Evolutionary conservation across 1,139 yeast species (phyloP).

Genomic region (Pichiaceae sp.): DNA sequence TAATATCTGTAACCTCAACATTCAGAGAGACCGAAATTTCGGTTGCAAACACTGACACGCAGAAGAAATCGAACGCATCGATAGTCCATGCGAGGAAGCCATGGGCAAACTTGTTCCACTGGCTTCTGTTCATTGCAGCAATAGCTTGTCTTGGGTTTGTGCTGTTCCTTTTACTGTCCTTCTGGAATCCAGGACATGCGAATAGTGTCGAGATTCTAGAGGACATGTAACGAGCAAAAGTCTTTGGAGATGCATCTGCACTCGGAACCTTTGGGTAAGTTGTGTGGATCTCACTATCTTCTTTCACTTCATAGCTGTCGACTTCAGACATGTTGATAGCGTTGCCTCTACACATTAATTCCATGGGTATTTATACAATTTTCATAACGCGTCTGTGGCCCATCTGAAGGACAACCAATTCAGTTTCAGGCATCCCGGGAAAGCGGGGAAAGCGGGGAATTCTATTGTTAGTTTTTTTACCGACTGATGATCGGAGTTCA

Average conservation of each 20-base stretch:
- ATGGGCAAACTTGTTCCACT: slow-evolving; percentile 37
- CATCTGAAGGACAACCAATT: no score
- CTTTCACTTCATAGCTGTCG: no score
- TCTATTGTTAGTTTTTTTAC: no score
- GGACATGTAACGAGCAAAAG: slow-evolving; percentile 17
- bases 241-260: slow-evolving; percentile 20
- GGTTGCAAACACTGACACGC: slow-evolving; percentile 37
- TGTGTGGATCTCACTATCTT: no score
- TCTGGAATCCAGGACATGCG: slow-evolving; percentile 14
- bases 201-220: slow-evolving; percentile 23
- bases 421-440: no score
- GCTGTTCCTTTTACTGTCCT: slow-evolving; percentile 7
- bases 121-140: slow-evolving; percentile 23
- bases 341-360: no score
- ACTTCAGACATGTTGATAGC: no score
- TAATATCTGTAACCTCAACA: slow-evolving; percentile 32
- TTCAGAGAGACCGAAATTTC: slow-evolving; percentile 34
- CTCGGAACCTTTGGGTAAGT: not conserved
- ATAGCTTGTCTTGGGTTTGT: slow-evolving; percentile 30
- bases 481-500: no score
- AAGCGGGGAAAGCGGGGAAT: no score
- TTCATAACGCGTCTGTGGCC: no score
- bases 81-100: slow-evolving; percentile 44
- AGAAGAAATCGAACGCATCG: slow-evolving; percentile 46
- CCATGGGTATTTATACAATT: no score